A percentile compares a stretch with the other conserved stretches of the same genome.
These are phyloP conservation scores for Exophiala spinifera DNA, from an alignment of 2,329 filamentous ascomycete species.

Conservation along the genomic window DNA sequence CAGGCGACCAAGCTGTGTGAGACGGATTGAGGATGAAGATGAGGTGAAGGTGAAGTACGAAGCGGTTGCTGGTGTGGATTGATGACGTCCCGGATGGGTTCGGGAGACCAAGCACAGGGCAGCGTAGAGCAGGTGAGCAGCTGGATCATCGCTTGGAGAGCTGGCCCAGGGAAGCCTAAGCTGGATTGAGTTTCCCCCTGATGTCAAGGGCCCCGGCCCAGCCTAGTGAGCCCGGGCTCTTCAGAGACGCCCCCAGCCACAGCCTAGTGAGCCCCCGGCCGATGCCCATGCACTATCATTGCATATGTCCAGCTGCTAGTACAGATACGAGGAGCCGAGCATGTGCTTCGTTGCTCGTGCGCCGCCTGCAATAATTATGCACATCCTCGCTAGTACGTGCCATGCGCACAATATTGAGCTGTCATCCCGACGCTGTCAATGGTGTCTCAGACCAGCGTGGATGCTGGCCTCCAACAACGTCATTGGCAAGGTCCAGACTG, in stretches of 20 bases:
- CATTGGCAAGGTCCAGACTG: neutral
- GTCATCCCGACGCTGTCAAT: too few species aligned
- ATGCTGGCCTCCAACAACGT: slow-evolving; percentile 2
- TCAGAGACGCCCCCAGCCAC: too few species aligned
- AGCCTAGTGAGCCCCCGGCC: too few species aligned
- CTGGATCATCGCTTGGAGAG: too few species aligned
- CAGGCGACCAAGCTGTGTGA: neutral
- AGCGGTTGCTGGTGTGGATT: neutral
- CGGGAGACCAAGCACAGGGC: slow-evolving; percentile 10
- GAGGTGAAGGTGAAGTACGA: neutral
- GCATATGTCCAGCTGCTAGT: neutral
- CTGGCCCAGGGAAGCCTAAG: too few species aligned
- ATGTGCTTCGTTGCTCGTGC: neutral
- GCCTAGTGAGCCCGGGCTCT: too few species aligned
- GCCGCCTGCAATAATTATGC: neutral
- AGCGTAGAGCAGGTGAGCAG: neutral
- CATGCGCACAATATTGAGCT: too few species aligned
- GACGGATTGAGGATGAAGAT: neutral
- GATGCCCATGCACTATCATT: neutral
- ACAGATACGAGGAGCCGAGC: neutral
- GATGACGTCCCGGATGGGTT: slow-evolving; percentile 18
- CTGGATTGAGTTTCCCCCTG: too few species aligned
- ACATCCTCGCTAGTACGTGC: too few species aligned
- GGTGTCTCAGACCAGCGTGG: too few species aligned
- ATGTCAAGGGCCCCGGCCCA: too few species aligned